phyloP scores from a whole-genome alignment of 371 early-diverging fungal genomes.

The Batkoa obscura region DNA sequence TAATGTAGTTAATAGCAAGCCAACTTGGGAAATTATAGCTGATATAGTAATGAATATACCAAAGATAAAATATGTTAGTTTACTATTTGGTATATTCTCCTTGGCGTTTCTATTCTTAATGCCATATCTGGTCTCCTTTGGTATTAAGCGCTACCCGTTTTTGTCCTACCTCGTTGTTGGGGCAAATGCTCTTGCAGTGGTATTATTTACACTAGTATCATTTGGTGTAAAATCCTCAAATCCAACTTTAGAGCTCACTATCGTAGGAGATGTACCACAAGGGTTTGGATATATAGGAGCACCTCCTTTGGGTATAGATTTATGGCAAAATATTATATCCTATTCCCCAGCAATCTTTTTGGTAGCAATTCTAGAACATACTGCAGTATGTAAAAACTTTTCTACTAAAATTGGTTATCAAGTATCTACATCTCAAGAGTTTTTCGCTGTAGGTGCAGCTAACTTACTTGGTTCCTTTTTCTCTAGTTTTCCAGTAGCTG shows the following conservation, averaged over 20 bases:
- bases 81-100: conserved; percentile 25
- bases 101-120: conserved; percentile 14
- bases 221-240: conserved; percentile 31
- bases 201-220: conserved; percentile 52
- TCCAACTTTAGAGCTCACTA: not conserved
- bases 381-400: conserved; percentile 58
- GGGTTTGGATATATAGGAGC: conserved; percentile 41
- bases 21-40: conserved; percentile 25
- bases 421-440: conserved; percentile 30
- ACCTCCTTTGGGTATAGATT: conserved; percentile 20
- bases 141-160: not conserved
- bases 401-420: not conserved
- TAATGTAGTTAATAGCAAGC: conserved; percentile 31
- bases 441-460: conserved; percentile 63
- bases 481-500: conserved; percentile 62
- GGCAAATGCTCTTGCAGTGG: conserved; percentile 25
- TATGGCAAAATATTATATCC: conserved; percentile 21
- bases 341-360: conserved; percentile 42
- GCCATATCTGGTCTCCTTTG: not conserved
- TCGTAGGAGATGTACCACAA: conserved; percentile 22
- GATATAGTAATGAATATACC: conserved; percentile 23
- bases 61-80: conserved; percentile 19
- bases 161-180: not conserved
- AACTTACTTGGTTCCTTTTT: conserved; percentile 65
- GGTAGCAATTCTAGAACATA: conserved; percentile 62